Conservation (phyloP, 148 eudicot species). For the Euryodendron excelsum region DNA sequence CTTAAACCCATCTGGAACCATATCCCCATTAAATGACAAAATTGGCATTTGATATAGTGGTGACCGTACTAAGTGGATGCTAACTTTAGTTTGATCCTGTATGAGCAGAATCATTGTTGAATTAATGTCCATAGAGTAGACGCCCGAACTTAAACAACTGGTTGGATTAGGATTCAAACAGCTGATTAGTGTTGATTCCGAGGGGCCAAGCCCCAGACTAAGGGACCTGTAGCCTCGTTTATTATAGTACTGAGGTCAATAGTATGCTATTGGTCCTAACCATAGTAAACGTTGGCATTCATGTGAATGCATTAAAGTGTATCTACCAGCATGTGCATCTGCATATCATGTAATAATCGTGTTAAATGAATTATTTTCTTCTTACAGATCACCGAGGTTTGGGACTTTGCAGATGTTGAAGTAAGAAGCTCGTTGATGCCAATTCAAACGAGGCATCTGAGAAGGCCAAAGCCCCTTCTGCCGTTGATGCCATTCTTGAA, state of each 20-base stretch:
- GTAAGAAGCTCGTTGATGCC: slow-evolving; percentile 72
- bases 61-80: not conserved
- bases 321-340: not conserved
- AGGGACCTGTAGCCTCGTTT: not conserved
- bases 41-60: not conserved
- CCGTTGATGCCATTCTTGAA: slow-evolving; percentile 86
- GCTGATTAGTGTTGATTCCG: not conserved
- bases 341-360: not conserved
- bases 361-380: slow-evolving; percentile 37
- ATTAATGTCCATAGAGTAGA: not conserved
- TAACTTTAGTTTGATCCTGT: not conserved
- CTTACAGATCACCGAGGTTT: slow-evolving; percentile 67
- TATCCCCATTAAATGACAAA: no score
- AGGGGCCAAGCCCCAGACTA: not conserved
- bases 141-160: not conserved
- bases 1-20: no score
- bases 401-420: slow-evolving; percentile 85
- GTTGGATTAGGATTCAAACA: not conserved
- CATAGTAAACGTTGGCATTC: no score
- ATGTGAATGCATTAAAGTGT: no score
- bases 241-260: not conserved
- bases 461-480: slow-evolving; percentile 72
- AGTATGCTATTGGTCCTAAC: slow-evolving; percentile 18
- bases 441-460: slow-evolving; percentile 58
- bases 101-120: not conserved